Evolutionary conservation across 1,284 basidiomycete genomes (phyloP).

Genomic region (Rhizoctonia solani): DNA sequence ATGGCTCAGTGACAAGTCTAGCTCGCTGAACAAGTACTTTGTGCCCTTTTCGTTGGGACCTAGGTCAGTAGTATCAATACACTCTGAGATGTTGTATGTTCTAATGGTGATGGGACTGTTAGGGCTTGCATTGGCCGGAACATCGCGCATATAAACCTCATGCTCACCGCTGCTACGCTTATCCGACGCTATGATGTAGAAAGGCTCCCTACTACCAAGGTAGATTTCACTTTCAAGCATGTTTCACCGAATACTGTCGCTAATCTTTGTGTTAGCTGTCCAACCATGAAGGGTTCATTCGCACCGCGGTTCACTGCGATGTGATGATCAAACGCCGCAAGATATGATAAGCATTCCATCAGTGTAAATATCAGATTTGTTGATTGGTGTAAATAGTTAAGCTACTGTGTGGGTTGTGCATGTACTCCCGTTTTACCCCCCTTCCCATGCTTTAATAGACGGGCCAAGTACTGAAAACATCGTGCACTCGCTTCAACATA

Average conservation of each 20-base stretch:
- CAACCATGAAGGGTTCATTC: background rate
- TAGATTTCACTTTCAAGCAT: background rate
- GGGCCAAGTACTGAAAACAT: too few relatives aligned
- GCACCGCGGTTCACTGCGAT: background rate
- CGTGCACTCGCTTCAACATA: too few relatives aligned
- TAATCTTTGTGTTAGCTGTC: too few relatives aligned
- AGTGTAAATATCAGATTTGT: too few relatives aligned
- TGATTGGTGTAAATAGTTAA: too few relatives aligned
- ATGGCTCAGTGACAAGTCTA: conserved; percentile 61
- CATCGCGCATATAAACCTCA: conserved; percentile 60
- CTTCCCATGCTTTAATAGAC: too few relatives aligned
- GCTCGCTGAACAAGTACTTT: conserved; percentile 66
- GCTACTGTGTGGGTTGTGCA: too few relatives aligned
- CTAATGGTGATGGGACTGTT: background rate
- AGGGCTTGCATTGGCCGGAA: conserved; percentile 51
- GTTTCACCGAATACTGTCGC: too few relatives aligned
- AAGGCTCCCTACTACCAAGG: background rate
- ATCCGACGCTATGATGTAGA: background rate
- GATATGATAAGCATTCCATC: too few relatives aligned
- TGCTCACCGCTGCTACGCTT: background rate
- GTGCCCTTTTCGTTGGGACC: conserved; percentile 68
- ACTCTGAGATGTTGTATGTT: too few relatives aligned
- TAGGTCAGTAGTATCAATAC: conserved; percentile 54
- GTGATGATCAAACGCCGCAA: too few relatives aligned
- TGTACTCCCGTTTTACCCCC: too few relatives aligned